Percentiles rank a stretch among this genome's conserved stretches.
phyloP scores from a whole-genome alignment of 345 rosid genomes.

The Euphorbia tirucalli region DNA sequence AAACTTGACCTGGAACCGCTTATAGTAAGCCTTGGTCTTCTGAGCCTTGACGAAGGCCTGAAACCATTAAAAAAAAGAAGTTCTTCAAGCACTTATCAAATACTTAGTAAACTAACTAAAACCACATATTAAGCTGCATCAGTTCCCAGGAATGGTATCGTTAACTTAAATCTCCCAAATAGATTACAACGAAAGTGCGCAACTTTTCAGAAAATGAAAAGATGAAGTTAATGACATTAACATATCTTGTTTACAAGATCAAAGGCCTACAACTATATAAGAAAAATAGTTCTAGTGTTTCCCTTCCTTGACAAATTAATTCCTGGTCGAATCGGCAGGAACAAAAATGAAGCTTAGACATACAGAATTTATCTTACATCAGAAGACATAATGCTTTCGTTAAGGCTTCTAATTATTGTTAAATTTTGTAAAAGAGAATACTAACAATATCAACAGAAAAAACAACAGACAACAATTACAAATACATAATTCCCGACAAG shows the following conservation, averaged over 20 bases:
- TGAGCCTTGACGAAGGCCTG: slow-evolving; percentile 55
- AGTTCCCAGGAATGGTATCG: neutral
- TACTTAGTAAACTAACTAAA: no score
- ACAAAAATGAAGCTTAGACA: neutral
- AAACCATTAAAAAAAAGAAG: neutral
- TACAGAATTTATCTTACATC: neutral
- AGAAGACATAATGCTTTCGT: neutral
- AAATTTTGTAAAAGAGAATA: neutral
- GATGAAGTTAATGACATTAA: neutral
- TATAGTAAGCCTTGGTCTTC: slow-evolving; percentile 59
- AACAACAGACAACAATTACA: neutral
- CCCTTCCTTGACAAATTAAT: neutral
- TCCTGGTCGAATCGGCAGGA: neutral
- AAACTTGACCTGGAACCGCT: slow-evolving; percentile 68
- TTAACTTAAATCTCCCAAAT: no score
- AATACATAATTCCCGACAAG: no score
- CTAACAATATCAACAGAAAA: neutral
- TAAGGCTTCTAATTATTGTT: neutral
- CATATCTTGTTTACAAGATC: neutral
- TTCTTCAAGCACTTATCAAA: neutral
- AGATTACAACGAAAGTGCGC: no score
- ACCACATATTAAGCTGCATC: no score
- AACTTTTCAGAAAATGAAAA: neutral
- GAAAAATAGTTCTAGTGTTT: neutral
- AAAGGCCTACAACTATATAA: neutral